Evolutionary conservation across 495 filamentous ascomycete genomes (phyloP).

Genomic region (Penicillium paxilli): DNA sequence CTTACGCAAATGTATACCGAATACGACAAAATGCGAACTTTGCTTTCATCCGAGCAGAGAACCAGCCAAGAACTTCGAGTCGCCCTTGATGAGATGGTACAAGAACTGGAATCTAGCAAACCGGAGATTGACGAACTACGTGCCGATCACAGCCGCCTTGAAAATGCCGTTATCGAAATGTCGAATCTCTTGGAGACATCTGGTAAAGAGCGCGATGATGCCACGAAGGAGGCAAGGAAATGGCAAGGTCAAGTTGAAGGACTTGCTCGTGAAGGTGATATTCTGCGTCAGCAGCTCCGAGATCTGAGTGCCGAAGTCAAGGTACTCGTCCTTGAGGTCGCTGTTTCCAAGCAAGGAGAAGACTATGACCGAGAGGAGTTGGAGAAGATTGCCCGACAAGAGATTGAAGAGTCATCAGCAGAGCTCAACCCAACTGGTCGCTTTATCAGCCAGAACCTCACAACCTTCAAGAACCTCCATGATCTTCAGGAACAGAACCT

Average conservation of each 20-base stretch:
- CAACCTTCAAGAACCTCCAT: conserved; percentile 76
- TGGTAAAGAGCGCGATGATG: conserved; percentile 54
- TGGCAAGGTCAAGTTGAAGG: conserved; percentile 71
- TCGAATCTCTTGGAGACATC: conserved; percentile 64
- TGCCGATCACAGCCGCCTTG: conserved; percentile 52
- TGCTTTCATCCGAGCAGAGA: conserved; percentile 65
- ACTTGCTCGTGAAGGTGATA: conserved; percentile 68
- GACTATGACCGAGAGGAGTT: conserved; percentile 70
- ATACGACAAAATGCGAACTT: conserved; percentile 58
- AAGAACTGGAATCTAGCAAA: conserved; percentile 56
- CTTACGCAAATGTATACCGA: conserved; percentile 70
- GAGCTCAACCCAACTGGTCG: conserved; percentile 77
- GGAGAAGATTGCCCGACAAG: conserved; percentile 67
- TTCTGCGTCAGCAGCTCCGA: conserved; percentile 83
- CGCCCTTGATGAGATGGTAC: conserved; percentile 77
- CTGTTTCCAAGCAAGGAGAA: conserved; percentile 75
- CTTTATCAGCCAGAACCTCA: conserved; percentile 81
- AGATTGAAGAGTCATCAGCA: conserved; percentile 55
- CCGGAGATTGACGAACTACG: conserved; percentile 64
- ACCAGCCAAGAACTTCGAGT: conserved; percentile 67
- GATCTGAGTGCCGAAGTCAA: conserved; percentile 90
- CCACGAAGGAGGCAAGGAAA: conserved; percentile 63
- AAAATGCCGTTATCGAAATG: conserved; percentile 75
- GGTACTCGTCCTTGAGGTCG: conserved; percentile 78
- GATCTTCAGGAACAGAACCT: conserved; percentile 89